Percentiles rank a stretch among this genome's conserved stretches.
Conservation (phyloP, 169 alveolate species). For the Besnoitia besnoiti region DNA sequence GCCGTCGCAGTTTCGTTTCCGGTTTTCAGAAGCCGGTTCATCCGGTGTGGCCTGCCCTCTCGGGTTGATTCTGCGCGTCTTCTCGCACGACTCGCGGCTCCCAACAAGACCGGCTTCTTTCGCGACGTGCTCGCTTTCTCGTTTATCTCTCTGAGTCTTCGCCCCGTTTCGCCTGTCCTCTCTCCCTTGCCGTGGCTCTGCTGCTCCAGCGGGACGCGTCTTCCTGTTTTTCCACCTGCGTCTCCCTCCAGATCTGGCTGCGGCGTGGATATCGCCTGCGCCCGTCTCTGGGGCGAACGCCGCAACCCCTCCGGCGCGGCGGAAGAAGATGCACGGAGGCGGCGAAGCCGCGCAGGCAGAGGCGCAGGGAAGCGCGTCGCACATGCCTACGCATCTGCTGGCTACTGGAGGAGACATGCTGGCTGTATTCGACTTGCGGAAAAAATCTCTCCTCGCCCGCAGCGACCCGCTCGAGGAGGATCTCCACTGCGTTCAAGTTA, state of each 20-base stretch:
- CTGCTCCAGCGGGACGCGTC: background rate
- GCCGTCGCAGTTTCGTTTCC: too few relatives aligned
- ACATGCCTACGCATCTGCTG: conserved; percentile 18
- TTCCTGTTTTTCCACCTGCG: background rate
- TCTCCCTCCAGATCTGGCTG: background rate
- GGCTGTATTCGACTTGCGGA: conserved; percentile 46
- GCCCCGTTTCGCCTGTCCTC: background rate
- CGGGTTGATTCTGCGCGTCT: too few relatives aligned
- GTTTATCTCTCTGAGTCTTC: too few relatives aligned
- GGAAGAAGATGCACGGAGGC: background rate
- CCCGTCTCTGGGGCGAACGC: background rate
- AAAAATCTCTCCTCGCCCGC: conserved; percentile 1
- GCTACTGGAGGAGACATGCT: conserved; percentile 44
- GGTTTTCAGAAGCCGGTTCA: too few relatives aligned
- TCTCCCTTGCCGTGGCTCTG: background rate
- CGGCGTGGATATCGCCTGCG: background rate
- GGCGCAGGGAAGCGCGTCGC: background rate
- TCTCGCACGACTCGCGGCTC: too few relatives aligned
- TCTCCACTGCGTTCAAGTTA: background rate
- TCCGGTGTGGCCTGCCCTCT: too few relatives aligned
- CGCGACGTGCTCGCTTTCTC: too few relatives aligned
- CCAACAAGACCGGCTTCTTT: too few relatives aligned
- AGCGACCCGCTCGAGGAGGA: conserved; percentile 56
- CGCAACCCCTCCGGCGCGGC: background rate
- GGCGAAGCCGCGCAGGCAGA: too few relatives aligned